Conservation (phyloP, 2,329 filamentous ascomycete species). For the Talaromyces sp. region DNA sequence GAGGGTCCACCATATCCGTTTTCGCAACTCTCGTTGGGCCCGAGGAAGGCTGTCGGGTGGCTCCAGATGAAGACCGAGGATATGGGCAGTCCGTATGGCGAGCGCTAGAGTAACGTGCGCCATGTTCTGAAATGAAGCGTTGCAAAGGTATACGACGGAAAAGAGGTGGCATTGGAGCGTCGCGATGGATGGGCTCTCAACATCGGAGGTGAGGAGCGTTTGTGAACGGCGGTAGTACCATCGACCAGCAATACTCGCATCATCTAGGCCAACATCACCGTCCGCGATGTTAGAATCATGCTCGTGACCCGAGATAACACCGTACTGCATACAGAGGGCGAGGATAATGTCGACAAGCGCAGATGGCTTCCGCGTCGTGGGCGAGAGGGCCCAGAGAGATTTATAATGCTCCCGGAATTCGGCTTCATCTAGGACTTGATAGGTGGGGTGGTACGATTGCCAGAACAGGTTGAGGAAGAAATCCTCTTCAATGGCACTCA, state of each 20-base stretch:
- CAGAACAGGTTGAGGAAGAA: slow-evolving; percentile 47
- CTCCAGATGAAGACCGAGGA: slow-evolving; percentile 47
- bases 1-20: slow-evolving; percentile 51
- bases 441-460: slow-evolving; percentile 42
- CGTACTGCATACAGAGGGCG: slow-evolving; percentile 50
- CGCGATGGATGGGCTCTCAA: slow-evolving; percentile 45
- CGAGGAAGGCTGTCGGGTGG: slow-evolving; percentile 32
- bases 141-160: slow-evolving; percentile 43
- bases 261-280: slow-evolving; percentile 21
- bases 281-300: background rate
- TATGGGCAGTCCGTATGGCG: slow-evolving; percentile 44
- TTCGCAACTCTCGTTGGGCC: slow-evolving; percentile 41
- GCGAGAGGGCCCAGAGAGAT: slow-evolving; percentile 33
- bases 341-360: slow-evolving; percentile 51
- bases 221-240: slow-evolving; percentile 48
- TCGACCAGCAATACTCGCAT: slow-evolving; percentile 42
- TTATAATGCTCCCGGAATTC: slow-evolving; percentile 44
- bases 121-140: slow-evolving; percentile 48
- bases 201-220: slow-evolving; percentile 38
- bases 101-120: slow-evolving; percentile 37
- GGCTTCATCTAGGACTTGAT: slow-evolving; percentile 41
- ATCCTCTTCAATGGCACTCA: slow-evolving; percentile 43
- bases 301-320: slow-evolving; percentile 23
- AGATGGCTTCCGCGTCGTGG: slow-evolving; percentile 37
- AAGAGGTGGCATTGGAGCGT: slow-evolving; percentile 49